Evolutionary conservation across 257 asterid genomes (phyloP).

Genomic region (Solanum gracilifrons): DNA sequence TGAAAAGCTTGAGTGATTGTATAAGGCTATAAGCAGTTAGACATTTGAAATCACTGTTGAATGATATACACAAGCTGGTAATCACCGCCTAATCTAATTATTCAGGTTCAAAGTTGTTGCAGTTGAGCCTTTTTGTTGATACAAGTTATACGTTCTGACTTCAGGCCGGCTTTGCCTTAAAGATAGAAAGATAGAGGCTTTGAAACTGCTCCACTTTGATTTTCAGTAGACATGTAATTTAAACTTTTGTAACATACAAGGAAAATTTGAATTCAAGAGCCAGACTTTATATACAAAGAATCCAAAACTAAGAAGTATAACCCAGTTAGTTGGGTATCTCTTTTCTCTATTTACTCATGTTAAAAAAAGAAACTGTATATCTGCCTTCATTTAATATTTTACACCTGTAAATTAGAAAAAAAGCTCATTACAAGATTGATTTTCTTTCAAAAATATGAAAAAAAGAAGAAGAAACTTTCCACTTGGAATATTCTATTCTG

Average conservation of each 20-base stretch:
- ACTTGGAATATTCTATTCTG: not conserved
- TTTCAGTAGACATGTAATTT: not conserved
- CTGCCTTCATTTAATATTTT: not conserved
- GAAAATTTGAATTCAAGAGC: not conserved
- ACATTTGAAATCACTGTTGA: not conserved
- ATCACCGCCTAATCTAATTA: not conserved
- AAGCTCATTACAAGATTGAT: not conserved
- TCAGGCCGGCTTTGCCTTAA: not conserved
- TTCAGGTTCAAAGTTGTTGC: not conserved
- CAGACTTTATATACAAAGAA: not conserved
- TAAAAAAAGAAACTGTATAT: not conserved
- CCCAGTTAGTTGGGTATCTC: not conserved
- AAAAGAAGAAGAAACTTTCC: not conserved
- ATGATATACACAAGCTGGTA: not conserved
- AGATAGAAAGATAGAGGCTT: not conserved
- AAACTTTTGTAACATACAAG: not conserved
- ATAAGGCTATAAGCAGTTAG: not conserved
- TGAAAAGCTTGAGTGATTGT: not conserved
- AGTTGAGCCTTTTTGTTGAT: not conserved
- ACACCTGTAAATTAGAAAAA: not conserved
- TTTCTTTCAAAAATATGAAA: not conserved
- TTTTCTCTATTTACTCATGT: not conserved
- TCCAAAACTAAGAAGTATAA: not conserved
- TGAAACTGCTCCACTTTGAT: not conserved
- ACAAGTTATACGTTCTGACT: not conserved